These are phyloP conservation scores for Colletotrichum noveboracense DNA, from an alignment of 2,329 filamentous ascomycete species.

Conservation along the genomic window DNA sequence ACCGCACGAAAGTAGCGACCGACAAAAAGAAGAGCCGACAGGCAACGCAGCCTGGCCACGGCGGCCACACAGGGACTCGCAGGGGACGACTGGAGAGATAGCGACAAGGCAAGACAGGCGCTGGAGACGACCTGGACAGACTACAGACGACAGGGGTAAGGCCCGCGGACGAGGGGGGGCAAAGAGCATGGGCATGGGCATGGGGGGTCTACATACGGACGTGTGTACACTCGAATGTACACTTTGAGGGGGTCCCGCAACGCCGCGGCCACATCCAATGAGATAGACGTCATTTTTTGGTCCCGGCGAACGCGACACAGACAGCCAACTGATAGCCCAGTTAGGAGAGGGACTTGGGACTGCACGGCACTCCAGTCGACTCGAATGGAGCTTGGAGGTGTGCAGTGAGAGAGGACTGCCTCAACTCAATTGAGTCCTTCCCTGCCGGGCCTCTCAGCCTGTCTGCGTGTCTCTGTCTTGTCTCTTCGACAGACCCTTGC, in stretches of 20 bases:
- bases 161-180: not conserved
- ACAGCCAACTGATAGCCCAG: conserved; percentile 7
- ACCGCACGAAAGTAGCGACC: not conserved
- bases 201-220: not conserved
- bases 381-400: not conserved
- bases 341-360: not conserved
- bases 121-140: not conserved
- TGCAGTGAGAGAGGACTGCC: conserved; percentile 14
- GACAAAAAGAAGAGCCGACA: not conserved
- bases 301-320: conserved; percentile 21
- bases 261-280: conserved; percentile 5
- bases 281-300: conserved; percentile 19
- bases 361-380: not conserved
- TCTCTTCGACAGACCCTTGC: conserved; percentile 15
- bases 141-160: not conserved
- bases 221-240: not conserved
- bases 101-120: not conserved
- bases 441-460: not conserved
- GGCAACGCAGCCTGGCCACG: not conserved
- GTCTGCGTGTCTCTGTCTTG: conserved; percentile 1
- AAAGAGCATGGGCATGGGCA: conserved; percentile 6
- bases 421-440: conserved; percentile 21
- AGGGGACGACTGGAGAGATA: not conserved
- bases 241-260: not conserved
- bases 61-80: not conserved